Evolutionary conservation across 495 filamentous ascomycete species (phyloP), one percentile per base, ranked within the genome.

Genomic region (Annulohypoxylon stygium): DNA sequence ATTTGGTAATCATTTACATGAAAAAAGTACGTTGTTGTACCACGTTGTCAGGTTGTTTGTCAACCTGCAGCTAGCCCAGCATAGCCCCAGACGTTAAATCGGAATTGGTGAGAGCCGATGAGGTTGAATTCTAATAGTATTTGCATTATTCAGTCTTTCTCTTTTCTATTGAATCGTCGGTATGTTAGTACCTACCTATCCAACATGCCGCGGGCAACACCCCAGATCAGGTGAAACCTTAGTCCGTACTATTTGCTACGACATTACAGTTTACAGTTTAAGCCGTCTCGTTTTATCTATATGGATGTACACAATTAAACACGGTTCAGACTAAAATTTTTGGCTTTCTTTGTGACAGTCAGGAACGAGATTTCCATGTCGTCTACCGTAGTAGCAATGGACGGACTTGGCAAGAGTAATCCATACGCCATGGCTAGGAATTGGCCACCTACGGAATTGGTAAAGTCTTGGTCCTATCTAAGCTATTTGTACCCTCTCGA

Each of bases 391-490:
- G 25, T 30, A 54, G 50, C 23, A 30, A 33, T 47, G 23, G 12
- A 54, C 25, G 50, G 25, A 54, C 50, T 54, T 54, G 50, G 50
- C 50, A 54, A 54, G 25, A n/a, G 23, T 54, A 54, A 33, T 54
- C 10, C 39, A 14, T 26, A 33, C 16, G 7, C 11, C 16, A 47
- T n/a, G 14, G 20, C 16, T 11, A 12, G 1, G 14, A 54, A 54
- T 57, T 57, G 53, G 53, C 53, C 53, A 57, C 53, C 11, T 10
- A 54, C 50, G 50, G 25, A 54, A 54, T 54, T 54, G 25, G 50
- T 33, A 7, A 12, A 54, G 18, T 50, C 47, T 18, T 30, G 2
- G 1, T 43, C 11, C 39, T 43, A n/a, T n/a, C 12, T 43, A 43
- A 16, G 33, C 30, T 30, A 6, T 30, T 30, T 33, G 25, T 51